Percentiles rank a stretch among this genome's conserved stretches.
Evolutionary conservation across 805 yeast species (phyloP).

Genomic region (Candida krabiensis): DNA sequence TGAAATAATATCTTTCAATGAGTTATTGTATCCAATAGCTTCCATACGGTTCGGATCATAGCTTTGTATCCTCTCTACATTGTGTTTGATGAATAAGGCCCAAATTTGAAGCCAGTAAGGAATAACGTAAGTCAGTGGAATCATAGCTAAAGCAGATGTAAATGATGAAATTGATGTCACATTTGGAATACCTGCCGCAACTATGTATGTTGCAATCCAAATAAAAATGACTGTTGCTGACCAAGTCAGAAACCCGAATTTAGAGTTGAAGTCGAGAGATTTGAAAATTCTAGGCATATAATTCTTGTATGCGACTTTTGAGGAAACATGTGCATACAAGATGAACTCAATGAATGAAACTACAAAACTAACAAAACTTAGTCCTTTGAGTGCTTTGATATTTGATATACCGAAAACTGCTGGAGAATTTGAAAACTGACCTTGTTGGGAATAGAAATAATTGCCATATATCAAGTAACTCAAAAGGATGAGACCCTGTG

Average conservation of each 20-base stretch:
- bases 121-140: constrained; percentile 30
- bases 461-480: constrained; percentile 42
- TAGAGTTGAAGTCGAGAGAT: constrained; percentile 33
- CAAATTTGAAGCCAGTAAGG: constrained; percentile 22
- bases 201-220: constrained; percentile 17
- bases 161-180: constrained; percentile 24
- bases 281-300: constrained; percentile 32
- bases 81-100: constrained; percentile 18
- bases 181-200: constrained; percentile 30
- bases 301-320: constrained; percentile 41
- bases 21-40: constrained; percentile 3
- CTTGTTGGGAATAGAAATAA: constrained; percentile 42
- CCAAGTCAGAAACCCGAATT: constrained; percentile 26
- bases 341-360: constrained; percentile 43
- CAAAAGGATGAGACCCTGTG: constrained; percentile 40
- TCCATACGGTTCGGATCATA: constrained; percentile 13
- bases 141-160: constrained; percentile 27
- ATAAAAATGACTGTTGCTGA: constrained; percentile 12
- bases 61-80: constrained; percentile 2
- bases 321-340: constrained; percentile 45
- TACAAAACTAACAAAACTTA: constrained; percentile 36
- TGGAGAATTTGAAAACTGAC: constrained; percentile 41
- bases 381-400: constrained; percentile 31
- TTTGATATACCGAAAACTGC: constrained; percentile 43
- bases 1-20: constrained; percentile 5